Evolutionary conservation across 2,329 filamentous ascomycete species (phyloP).

Genomic region (Neocatenulostroma microsporum): DNA sequence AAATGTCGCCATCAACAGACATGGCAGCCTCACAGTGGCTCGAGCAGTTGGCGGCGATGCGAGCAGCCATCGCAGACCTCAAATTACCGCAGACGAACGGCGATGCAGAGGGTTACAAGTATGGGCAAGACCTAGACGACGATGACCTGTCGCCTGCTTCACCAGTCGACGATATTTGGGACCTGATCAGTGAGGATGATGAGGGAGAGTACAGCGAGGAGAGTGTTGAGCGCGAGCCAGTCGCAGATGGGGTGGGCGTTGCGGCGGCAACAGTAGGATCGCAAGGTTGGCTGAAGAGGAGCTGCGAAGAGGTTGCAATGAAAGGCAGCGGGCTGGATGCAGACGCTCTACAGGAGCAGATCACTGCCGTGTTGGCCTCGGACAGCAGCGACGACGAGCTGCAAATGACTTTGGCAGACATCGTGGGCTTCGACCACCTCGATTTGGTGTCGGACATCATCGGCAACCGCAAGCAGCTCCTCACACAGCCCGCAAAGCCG

Average conservation of each 20-base stretch:
- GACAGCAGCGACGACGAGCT: conserved; percentile 69
- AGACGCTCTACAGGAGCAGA: conserved; percentile 66
- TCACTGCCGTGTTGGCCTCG: conserved; percentile 65
- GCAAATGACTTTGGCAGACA: conserved; percentile 82
- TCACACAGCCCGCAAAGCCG: conserved; percentile 34
- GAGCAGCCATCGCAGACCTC: conserved; percentile 69
- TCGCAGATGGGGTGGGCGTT: conserved; percentile 40
- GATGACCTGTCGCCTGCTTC: conserved; percentile 55
- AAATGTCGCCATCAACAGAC: conserved; percentile 32
- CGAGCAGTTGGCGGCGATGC: conserved; percentile 77
- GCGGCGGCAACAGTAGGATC: conserved; percentile 25
- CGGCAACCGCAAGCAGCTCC: conserved; percentile 62
- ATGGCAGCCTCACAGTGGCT: conserved; percentile 63
- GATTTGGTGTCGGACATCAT: conserved; percentile 92
- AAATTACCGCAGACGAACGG: conserved; percentile 45
- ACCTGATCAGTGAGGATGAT: conserved; percentile 72
- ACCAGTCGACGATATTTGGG: conserved; percentile 79
- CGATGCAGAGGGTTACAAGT: conserved; percentile 27
- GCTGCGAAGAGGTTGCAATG: conserved; percentile 59
- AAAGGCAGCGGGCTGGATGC: conserved; percentile 60
- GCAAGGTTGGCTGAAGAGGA: conserved; percentile 59
- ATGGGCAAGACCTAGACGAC: conserved; percentile 56
- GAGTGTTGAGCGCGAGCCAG: conserved; percentile 44
- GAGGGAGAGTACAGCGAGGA: conserved; percentile 60
- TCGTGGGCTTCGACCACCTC: conserved; percentile 86